These are phyloP conservation scores for Gaeumannomyces tritici DNA, from an alignment of 2,329 filamentous ascomycete genomes.

Conservation along the genomic window DNA sequence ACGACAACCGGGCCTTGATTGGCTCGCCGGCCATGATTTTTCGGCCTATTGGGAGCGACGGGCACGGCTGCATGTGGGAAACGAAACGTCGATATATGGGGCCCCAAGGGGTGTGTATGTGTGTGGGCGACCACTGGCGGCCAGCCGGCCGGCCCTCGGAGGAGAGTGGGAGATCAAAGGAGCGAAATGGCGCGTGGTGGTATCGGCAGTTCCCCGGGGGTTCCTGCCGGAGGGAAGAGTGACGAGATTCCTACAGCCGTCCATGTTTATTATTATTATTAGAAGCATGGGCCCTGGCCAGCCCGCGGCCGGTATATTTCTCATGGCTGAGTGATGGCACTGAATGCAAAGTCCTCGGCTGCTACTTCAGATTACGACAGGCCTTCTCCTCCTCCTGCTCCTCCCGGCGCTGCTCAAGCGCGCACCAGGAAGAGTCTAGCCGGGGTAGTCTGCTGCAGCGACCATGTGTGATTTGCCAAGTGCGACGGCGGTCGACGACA, in stretches of 20 bases:
- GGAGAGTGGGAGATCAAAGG: too few species aligned
- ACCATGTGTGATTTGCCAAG: neutral
- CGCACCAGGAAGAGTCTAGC: too few species aligned
- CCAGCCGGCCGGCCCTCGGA: too few species aligned
- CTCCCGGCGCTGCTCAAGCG: too few species aligned
- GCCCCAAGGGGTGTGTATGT: too few species aligned
- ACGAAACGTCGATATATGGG: neutral
- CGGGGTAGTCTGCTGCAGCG: neutral
- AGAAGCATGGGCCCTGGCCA: neutral
- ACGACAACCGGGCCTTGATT: neutral
- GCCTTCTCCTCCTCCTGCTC: too few species aligned
- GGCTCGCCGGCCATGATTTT: neutral
- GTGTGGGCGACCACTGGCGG: too few species aligned
- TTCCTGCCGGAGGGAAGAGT: neutral
- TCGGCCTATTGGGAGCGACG: neutral
- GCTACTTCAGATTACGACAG: too few species aligned
- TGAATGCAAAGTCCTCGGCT: too few species aligned
- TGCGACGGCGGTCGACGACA: neutral
- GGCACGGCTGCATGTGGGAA: neutral
- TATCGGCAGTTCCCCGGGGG: neutral
- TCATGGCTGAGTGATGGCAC: neutral
- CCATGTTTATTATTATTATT: too few species aligned
- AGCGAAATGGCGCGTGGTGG: neutral
- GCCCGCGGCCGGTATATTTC: neutral
- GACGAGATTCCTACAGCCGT: neutral